Evolutionary conservation across 164 flowering plant genomes (phyloP).

Genomic region (Piper longum): DNA sequence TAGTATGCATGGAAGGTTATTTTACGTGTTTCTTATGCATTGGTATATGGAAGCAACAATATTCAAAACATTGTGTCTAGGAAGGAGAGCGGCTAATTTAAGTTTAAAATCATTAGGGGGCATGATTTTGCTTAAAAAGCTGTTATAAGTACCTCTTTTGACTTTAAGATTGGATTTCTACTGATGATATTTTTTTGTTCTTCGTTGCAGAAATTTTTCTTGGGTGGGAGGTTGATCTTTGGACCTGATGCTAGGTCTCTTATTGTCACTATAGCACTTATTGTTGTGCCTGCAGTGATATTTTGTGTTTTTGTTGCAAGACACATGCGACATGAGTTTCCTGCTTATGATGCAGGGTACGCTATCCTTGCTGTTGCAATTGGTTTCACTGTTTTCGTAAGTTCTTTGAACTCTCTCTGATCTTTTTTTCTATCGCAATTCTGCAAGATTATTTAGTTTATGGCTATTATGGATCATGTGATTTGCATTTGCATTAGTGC

Average conservation of each 20-base stretch:
- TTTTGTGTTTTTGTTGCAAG: slow-evolving; percentile 83
- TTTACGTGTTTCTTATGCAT: no score
- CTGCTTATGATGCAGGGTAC: slow-evolving; percentile 73
- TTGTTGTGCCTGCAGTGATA: slow-evolving; percentile 46
- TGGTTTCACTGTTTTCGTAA: slow-evolving; percentile 59
- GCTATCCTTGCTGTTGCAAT: slow-evolving; percentile 70
- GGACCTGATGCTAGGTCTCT: slow-evolving; percentile 90
- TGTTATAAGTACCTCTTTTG: not conserved
- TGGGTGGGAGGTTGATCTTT: slow-evolving; percentile 80
- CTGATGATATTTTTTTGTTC: slow-evolving; percentile 1
- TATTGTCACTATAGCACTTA: slow-evolving; percentile 57
- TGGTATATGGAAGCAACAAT: no score
- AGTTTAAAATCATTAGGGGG: no score
- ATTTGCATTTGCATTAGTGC: not conserved
- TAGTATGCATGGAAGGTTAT: no score
- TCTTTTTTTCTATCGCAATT: no score
- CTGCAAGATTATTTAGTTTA: not conserved
- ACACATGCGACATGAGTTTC: slow-evolving; percentile 72
- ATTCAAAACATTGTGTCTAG: no score
- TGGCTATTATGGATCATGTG: not conserved
- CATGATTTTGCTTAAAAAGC: not conserved
- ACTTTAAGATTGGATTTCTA: not conserved
- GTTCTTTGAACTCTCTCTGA: slow-evolving; percentile 20
- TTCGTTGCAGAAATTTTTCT: slow-evolving; percentile 59
- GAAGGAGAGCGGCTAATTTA: no score